Evolutionary conservation across 2,329 filamentous ascomycete genomes (phyloP).

Genomic region (Fusarium oligoseptatum): DNA sequence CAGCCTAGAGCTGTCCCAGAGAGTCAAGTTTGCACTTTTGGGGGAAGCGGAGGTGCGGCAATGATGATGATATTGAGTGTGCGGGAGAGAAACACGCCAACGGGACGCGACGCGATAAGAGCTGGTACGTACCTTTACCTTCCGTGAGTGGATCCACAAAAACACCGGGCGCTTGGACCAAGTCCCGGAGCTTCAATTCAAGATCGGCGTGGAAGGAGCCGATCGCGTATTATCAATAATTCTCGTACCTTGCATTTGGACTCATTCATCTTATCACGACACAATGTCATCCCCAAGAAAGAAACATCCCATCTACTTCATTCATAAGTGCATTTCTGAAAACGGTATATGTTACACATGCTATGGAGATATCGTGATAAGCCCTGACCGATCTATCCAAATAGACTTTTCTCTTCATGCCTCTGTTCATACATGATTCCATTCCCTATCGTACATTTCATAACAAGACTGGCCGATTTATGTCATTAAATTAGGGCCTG

Average conservation of each 20-base stretch:
- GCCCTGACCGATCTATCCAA: constrained; percentile 9
- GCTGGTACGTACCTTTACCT: constrained; percentile 26
- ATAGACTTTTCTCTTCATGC: constrained; percentile 15
- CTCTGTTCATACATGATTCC: constrained; percentile 31
- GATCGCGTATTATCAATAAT: background rate
- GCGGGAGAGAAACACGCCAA: constrained; percentile 45
- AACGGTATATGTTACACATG: constrained; percentile 7
- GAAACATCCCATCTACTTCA: background rate
- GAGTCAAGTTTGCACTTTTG: constrained; percentile 6
- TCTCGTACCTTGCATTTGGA: background rate
- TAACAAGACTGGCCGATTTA: background rate
- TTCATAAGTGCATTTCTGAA: background rate
- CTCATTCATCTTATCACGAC: background rate
- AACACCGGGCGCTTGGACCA: constrained; percentile 38
- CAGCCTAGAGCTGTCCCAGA: constrained; percentile 8
- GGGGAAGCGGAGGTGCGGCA: constrained; percentile 14
- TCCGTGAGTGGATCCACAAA: constrained; percentile 25
- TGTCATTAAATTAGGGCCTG: constrained; percentile 76
- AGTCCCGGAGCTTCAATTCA: background rate
- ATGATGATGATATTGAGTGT: constrained; percentile 42
- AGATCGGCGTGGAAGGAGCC: constrained; percentile 12
- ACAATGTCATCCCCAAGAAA: background rate
- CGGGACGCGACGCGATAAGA: constrained; percentile 50
- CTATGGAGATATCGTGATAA: constrained; percentile 28
- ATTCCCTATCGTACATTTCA: constrained; percentile 41